Evolutionary conservation across 768 basidiomycete genomes (phyloP), one percentile per base, ranked within the genome.

Genomic region (Phaeotremella fagi): DNA sequence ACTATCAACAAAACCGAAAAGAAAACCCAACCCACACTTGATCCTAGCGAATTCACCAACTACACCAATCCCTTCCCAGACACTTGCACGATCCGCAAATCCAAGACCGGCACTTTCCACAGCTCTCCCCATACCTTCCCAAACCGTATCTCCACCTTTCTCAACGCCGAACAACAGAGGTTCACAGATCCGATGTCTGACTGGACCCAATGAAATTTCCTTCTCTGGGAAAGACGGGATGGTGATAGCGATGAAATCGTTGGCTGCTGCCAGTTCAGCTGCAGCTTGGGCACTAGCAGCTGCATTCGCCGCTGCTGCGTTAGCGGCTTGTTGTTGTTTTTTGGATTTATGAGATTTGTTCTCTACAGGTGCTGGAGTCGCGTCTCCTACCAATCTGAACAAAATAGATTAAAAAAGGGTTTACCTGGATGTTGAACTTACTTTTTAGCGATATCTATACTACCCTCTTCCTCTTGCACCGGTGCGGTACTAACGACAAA

Each of bases 361-460:
- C 3, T 59, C 52, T n/a, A n/a, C n/a, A 1, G 58, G 53, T 24
- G 59, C 54, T 20, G 59, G 50, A 37, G 60, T 50, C n/a, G 56
- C 61, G 24, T 68, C 60, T 2, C 59, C 63, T 16, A 65, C 57
- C 20, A 71, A 60, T 46, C 70, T 71, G 48, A 28, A 22, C 2
- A 9, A 23, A 42, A 36, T 15, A 29, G 41, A 4, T 28, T 14
- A 3, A 45, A 31, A 16, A 26, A 14, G 27, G 27, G 20, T 16
- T 22, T 18, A 24, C 16, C 25, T 12, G 22, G 26, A 9, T 3
- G 16, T 5, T n/a, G n/a, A 3, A 58, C 69, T 52, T 38, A 74
- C 70, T 66, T 68, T 36, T 71, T 70, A 5, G 72, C 68, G 4
- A 74, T 66, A 38, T 74, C 68, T 43, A 74, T 65, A 16, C 58